Evolutionary conservation across 345 rosid genomes (phyloP), one percentile per base, ranked within the genome.

Genomic region (Bruguiera gymnorhiza): DNA sequence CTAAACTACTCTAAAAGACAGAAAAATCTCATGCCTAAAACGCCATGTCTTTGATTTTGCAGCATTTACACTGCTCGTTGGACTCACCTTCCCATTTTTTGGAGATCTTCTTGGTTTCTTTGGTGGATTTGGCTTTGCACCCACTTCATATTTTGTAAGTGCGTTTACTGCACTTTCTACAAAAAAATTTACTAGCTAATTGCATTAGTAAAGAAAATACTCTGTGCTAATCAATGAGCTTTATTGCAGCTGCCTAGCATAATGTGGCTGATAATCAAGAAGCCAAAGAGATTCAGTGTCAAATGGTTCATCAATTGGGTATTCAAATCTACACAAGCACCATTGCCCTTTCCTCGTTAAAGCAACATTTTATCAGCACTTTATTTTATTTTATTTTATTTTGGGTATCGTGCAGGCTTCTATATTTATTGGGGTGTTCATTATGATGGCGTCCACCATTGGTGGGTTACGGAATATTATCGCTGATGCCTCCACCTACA

Each of bases 31-130:
- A 39, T 43, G 18, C 18, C 18, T 43, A 43, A 13, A 43, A 43
- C 18, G 16, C 16, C 50, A 2, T 43, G 18, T 3, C 18, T 43
- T 43, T 2, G 18, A 11, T 4, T 8, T 63, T 62, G 80, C 96
- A 90, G 99, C 94, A 60, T 85, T 95, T 72, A 92, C 97, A 19
- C 75, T 95, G 56, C 87, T 95, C 54, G 46, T 83, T 54, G 99
- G 93, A 81, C 90, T 92, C 63, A 90, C 87, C 3, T 95, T 95
- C 78, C 97, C 97, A 0, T 95, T 95, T 84, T 90, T 95, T 36
- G 97, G 99, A 60, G 99, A 95, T 76, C 89, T 95, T 73, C 87
- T 95, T 70, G 97, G 97, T 52, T 95, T 90, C 84, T 95, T 95
- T 61, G 99, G 99, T 21, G 97, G 97, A 75, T 95, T 95, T 70